Evolutionary conservation across 1,284 basidiomycete genomes (phyloP).

Genomic region (Pseudozyma sp.): DNA sequence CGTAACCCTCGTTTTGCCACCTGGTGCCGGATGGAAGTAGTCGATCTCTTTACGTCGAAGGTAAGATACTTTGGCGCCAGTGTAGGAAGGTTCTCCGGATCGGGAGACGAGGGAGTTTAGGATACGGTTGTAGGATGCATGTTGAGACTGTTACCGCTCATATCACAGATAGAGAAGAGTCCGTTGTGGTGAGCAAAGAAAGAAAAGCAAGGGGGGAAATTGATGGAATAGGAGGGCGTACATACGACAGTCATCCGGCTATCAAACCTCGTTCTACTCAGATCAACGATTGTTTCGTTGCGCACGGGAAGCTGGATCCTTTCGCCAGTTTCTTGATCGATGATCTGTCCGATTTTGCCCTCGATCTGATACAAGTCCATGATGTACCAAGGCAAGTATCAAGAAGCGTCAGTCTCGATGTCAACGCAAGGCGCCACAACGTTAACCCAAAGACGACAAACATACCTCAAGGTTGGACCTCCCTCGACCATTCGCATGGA

Average conservation of each 20-base stretch:
- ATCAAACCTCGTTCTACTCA: conserved; percentile 75
- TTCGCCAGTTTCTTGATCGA: conserved; percentile 74
- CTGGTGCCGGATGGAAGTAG: conserved; percentile 76
- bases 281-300: conserved; percentile 79
- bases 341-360: conserved; percentile 88
- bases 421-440: not conserved
- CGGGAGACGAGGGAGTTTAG: conserved; percentile 77
- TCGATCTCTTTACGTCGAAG: conserved; percentile 83
- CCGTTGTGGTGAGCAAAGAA: too few relatives aligned
- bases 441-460: not conserved
- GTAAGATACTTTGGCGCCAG: conserved; percentile 77
- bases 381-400: conserved; percentile 66
- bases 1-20: conserved; percentile 82
- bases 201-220: not conserved
- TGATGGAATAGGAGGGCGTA: conserved; percentile 36
- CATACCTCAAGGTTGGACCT: conserved; percentile 72
- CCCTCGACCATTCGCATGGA: conserved; percentile 71
- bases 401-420: not conserved
- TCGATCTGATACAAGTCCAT: conserved; percentile 78
- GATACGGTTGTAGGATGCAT: conserved; percentile 84
- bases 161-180: not conserved
- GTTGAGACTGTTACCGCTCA: conserved; percentile 76
- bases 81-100: conserved; percentile 69
- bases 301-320: conserved; percentile 78
- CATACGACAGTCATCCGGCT: conserved; percentile 89